Evolutionary conservation across 2,329 filamentous ascomycete genomes (phyloP), one percentile per base, ranked within the genome.

Genomic region (Pseudopithomyces maydicus): DNA sequence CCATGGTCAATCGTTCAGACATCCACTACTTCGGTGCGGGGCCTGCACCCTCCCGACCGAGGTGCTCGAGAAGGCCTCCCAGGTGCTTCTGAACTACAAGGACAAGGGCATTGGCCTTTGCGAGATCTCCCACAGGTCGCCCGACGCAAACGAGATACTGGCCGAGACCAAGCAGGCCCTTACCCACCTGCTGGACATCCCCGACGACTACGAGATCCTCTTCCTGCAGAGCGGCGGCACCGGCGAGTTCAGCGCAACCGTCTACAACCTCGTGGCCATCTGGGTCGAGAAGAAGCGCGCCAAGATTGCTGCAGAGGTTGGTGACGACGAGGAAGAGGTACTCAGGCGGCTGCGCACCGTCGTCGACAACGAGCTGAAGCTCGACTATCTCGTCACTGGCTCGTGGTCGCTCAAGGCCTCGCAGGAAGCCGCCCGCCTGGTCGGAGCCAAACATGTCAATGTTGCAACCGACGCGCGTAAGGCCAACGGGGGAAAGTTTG

Each of bases 381-480:
- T 96, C 42, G 94, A 98, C 78, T 98, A 97, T 77, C 78, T 97
- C 44, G 86, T 97, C 52, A 97, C 94, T 3, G 94, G 94, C 52
- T 87, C 89, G 52, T 98, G 92, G 91, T 96, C 91, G 17, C 81
- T 91, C 64, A 97, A 98, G 79, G 93, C 93, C 12, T 88, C 87
- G 35, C 89, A 92, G 74, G 94, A 98, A 78, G 92, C 90, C 3
- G 82, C 83, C 56, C 84, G 92, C 52, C 81, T 98, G 10, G 75
- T 97, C 2, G 93, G 94, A 19, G 77, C 88, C 2, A 86, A 93
- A 73, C 82, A 90, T 64, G 89, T 97, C 76, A 96, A 97, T 74
- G 79, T 96, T 32, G 92, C 85, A 11, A 79, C 87, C 12, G 92
- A 97, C 76, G 78, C 84, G 36, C 74, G 80, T 32, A 81, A 81